A percentile compares a stretch with the other conserved stretches of the same genome.
phyloP scores from a whole-genome alignment of 441 rosid species.

The Manihot esculenta region DNA sequence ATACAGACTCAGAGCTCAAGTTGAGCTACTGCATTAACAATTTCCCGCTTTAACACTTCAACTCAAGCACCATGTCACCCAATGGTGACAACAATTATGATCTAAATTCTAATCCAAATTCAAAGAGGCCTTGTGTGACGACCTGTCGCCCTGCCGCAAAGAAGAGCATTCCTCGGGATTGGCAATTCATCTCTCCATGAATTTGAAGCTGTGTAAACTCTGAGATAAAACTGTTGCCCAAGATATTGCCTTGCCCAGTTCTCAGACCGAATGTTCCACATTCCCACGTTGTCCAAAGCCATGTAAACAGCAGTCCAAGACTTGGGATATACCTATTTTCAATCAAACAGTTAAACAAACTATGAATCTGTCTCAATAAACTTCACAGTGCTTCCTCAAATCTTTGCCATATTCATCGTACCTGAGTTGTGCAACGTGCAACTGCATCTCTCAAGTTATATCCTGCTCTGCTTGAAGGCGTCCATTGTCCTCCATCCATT shows the following conservation, averaged over 20 bases:
- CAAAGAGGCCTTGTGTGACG: conserved; percentile 27
- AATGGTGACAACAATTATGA: conserved; percentile 32
- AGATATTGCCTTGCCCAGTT: conserved; percentile 82
- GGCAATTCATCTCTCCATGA: conserved; percentile 84
- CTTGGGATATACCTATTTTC: conserved; percentile 78
- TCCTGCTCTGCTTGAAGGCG: conserved; percentile 49
- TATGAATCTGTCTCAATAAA: no score
- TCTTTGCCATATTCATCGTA: conserved; percentile 11
- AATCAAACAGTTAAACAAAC: background rate
- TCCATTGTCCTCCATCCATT: conserved; percentile 94
- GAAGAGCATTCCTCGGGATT: conserved; percentile 75
- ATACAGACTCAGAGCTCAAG: conserved; percentile 6
- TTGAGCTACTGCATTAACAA: conserved; percentile 2
- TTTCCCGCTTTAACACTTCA: background rate
- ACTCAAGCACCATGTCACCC: conserved; percentile 33
- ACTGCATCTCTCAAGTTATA: conserved; percentile 88
- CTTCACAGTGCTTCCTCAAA: background rate
- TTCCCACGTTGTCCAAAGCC: conserved; percentile 88
- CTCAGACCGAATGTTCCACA: conserved; percentile 95
- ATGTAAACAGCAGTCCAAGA: conserved; percentile 90
- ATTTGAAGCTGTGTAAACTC: conserved; percentile 65
- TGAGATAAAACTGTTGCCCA: conserved; percentile 84
- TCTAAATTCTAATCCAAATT: background rate
- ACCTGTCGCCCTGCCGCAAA: conserved; percentile 72
- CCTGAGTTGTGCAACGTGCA: conserved; percentile 75